These are phyloP conservation scores for Ustulina deusta DNA, from an alignment of 2,329 filamentous ascomycete species.

Conservation along the genomic window DNA sequence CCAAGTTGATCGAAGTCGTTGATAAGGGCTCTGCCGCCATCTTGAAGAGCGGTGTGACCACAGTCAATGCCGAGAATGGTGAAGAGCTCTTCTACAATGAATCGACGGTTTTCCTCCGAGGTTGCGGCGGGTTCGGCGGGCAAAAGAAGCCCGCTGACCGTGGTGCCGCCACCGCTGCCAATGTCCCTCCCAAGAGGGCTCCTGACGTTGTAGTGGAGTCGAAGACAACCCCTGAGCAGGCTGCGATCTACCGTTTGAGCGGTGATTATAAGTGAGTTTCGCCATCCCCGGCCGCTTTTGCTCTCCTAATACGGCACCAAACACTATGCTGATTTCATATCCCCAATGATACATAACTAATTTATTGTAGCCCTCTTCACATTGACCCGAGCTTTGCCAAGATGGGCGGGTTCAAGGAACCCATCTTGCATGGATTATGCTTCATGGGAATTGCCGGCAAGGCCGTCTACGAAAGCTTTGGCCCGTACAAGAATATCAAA, in stretches of 20 bases:
- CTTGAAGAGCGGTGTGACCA: conserved; percentile 82
- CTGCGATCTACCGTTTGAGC: conserved; percentile 90
- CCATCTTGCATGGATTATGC: conserved; percentile 97
- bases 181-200: conserved; percentile 79
- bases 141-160: conserved; percentile 80
- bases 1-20: conserved; percentile 89
- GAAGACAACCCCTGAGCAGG: conserved; percentile 89
- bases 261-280: conserved; percentile 83
- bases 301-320: background rate
- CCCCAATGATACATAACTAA: conserved; percentile 21
- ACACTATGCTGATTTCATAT: background rate
- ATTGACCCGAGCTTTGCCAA: conserved; percentile 95
- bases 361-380: conserved; percentile 76
- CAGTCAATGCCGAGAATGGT: conserved; percentile 84
- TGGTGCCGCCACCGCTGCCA: conserved; percentile 81
- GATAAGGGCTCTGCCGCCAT: conserved; percentile 95
- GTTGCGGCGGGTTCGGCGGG: conserved; percentile 90
- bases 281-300: background rate
- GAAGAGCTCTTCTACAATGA: conserved; percentile 98
- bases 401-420: conserved; percentile 92
- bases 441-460: conserved; percentile 93
- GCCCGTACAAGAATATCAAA: conserved; percentile 90
- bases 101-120: conserved; percentile 89
- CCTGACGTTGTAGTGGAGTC: conserved; percentile 88
- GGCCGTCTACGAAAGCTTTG: conserved; percentile 87